Conservation (phyloP, 352 stramenopile species). For the Globisporangium uncinulatum region DNA sequence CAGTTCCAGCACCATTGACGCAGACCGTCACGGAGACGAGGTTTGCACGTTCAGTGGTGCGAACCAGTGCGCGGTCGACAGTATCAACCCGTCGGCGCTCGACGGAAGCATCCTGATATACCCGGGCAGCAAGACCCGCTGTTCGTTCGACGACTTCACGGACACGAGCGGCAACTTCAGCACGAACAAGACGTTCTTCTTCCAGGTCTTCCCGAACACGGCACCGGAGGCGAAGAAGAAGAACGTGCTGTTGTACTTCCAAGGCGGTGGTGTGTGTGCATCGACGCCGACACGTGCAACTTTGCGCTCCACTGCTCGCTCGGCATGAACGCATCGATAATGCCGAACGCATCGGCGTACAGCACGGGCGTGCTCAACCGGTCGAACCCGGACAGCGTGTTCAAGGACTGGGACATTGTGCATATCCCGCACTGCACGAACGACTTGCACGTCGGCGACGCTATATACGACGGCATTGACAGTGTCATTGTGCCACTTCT, state of each 20-base stretch:
- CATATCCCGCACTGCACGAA: constrained; percentile 70
- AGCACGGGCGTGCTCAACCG: constrained; percentile 44
- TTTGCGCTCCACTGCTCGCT: constrained; percentile 52
- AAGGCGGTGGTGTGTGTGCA: constrained; percentile 53
- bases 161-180: constrained; percentile 3
- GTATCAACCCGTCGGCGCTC: background rate
- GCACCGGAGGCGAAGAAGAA: constrained; percentile 19
- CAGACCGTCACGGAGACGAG: constrained; percentile 17
- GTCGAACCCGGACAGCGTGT: constrained; percentile 44
- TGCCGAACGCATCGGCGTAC: constrained; percentile 25
- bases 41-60: constrained; percentile 7
- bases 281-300: constrained; percentile 47
- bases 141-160: constrained; percentile 17
- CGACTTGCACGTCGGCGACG: constrained; percentile 59
- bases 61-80: no score
- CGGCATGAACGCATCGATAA: no score
- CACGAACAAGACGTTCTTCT: constrained; percentile 31
- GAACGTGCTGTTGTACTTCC: constrained; percentile 62
- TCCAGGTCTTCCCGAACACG: constrained; percentile 7
- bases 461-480: constrained; percentile 13
- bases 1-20: background rate
- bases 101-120: constrained; percentile 30
- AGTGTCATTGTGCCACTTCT: constrained; percentile 14
- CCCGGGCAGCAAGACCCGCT: constrained; percentile 18
- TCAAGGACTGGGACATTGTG: constrained; percentile 71